Evolutionary conservation across 768 basidiomycete species (phyloP), one percentile per base, ranked within the genome.

Genomic region (Rossbeevera mucosa): DNA sequence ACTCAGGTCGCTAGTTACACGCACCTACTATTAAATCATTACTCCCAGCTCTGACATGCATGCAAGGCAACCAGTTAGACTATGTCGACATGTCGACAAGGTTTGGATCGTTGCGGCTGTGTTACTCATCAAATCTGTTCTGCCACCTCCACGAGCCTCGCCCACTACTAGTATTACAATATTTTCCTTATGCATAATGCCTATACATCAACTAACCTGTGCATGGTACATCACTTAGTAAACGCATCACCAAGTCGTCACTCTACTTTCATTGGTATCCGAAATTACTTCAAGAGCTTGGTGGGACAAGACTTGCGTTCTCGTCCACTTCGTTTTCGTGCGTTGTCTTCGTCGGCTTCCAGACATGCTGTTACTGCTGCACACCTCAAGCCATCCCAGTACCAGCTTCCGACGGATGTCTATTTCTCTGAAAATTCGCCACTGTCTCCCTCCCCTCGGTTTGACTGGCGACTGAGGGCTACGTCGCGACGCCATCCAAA

Each of bases 401-500:
- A 58, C 16, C 53, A 63, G 18, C 58, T 67, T 9, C 59, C 67
- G n/a, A 56, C 59, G 5, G 67, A 68, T 38, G 46, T 47, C 1
- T 69, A 61, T 49, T 70, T 70, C 13, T 63, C 68, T 22, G 68
- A 66, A 50, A 50, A 57, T 44, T 67, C 65, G 0, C 65, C 67
- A 22, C 61, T 67, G 16, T 24, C 47, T 1, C 63, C 69, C 11
- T 55, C 63, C 11, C 24, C 60, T 25, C 61, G 85, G 7, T 85
- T 81, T 63, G 80, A 87, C 59, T 88, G 86, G 86, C 74, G 82
- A 38, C 59, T 73, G 33, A 74, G 81, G 18, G 77, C 83, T 7
- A 53, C 71, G 11, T 85, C 83, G 13, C 72, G 80, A 8, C n/a
- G 14, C 38, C 52, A 45, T 5, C 50, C 29, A 56, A 52, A 51